Conservation (phyloP, 129 eudicot species). For the Flaveria linearis region DNA sequence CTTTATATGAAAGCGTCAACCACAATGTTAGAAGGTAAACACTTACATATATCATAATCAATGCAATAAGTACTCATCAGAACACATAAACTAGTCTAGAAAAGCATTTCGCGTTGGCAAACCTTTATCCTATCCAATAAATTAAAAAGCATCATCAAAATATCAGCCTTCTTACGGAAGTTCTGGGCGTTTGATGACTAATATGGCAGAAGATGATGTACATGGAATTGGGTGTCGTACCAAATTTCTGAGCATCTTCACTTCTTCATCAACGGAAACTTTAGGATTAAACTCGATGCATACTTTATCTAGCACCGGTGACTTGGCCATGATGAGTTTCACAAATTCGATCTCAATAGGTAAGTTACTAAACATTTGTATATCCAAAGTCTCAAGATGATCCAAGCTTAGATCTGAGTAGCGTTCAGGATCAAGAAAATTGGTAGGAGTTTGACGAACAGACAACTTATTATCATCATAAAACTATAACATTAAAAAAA, state of each 20-base stretch:
- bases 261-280: slow-evolving; percentile 7
- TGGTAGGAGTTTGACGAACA: too few relatives aligned
- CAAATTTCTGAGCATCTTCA: slow-evolving; percentile 6
- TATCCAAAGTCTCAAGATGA: slow-evolving; percentile 12
- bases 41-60: background rate
- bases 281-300: background rate
- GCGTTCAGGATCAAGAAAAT: background rate
- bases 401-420: background rate
- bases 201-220: slow-evolving; percentile 6
- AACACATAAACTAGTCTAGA: background rate
- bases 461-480: too few relatives aligned
- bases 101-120: background rate
- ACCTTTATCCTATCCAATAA: background rate
- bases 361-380: background rate
- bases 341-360: slow-evolving; percentile 17
- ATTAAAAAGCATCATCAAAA: background rate
- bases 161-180: background rate
- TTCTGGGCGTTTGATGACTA: background rate
- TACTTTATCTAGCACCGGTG: slow-evolving; percentile 18
- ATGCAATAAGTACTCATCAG: background rate
- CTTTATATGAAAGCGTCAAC: too few relatives aligned
- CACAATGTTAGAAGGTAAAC: background rate
- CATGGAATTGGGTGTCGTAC: background rate
- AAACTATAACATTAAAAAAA: too few relatives aligned
- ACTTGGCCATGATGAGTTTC: slow-evolving; percentile 28